A percentile compares a stretch with the other conserved stretches of the same genome.
These are phyloP conservation scores for Obelidium mucronatum DNA, from an alignment of 192 early-diverging fungal genomes.

Conservation along the genomic window DNA sequence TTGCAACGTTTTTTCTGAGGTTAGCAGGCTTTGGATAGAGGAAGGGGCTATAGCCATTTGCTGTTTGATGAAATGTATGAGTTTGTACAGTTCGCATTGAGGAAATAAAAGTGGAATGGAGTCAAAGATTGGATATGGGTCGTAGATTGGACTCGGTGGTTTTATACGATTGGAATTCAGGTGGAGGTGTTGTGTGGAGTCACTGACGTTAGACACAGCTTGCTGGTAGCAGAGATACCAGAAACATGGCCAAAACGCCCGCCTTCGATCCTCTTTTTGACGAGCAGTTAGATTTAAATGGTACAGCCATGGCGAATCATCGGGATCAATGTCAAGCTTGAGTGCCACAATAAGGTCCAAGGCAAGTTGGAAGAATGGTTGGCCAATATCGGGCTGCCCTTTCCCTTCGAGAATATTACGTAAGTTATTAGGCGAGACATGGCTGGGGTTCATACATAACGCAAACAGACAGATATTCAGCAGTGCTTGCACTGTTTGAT, in stretches of 20 bases:
- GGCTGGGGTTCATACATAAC: no score
- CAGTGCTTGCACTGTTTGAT: background rate
- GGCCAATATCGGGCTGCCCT: background rate
- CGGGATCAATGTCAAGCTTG: constrained; percentile 2
- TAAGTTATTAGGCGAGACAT: no score
- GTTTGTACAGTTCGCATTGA: background rate
- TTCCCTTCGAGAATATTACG: no score
- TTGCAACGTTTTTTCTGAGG: background rate
- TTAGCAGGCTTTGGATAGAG: background rate
- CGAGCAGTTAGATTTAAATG: background rate
- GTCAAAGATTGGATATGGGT: no score
- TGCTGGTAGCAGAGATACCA: background rate
- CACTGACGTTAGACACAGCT: background rate
- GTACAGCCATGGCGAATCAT: constrained; percentile 12
- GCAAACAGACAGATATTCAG: background rate
- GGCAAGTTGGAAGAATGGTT: background rate
- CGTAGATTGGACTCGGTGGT: background rate
- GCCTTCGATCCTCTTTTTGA: constrained; percentile 11
- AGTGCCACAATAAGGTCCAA: background rate
- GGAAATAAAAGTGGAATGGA: no score
- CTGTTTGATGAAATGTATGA: background rate
- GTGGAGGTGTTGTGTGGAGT: background rate
- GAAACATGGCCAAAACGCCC: constrained; percentile 4
- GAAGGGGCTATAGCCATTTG: background rate
- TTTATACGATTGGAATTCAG: background rate